phyloP scores from a whole-genome alignment of 345 rosid species.

The Theobroma cacao region DNA sequence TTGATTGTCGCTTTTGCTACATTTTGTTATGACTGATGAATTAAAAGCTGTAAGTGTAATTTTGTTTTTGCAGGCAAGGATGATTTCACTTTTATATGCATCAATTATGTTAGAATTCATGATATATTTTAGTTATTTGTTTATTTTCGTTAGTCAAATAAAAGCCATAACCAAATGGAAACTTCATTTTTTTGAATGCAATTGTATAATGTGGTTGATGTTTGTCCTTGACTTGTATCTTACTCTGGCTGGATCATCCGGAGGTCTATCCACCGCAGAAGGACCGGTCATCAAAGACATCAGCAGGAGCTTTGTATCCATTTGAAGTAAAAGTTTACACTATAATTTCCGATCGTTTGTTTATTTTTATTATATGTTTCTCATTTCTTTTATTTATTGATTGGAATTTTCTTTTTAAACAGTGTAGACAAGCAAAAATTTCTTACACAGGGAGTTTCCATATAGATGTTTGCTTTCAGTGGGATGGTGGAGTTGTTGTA shows the following conservation, averaged over 20 bases:
- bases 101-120: not conserved
- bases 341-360: not conserved
- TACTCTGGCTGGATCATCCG: slow-evolving; percentile 67
- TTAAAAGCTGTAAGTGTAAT: not conserved
- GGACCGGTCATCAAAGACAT: slow-evolving; percentile 39
- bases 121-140: not conserved
- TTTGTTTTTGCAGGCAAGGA: too few species aligned
- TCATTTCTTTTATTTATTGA: not conserved
- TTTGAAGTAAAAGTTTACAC: slow-evolving; percentile 53
- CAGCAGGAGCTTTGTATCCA: slow-evolving; percentile 50
- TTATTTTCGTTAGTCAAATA: too few species aligned
- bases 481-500: slow-evolving; percentile 35
- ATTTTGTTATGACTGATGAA: not conserved
- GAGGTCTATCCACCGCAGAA: slow-evolving; percentile 53
- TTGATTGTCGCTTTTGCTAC: not conserved
- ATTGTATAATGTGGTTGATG: not conserved
- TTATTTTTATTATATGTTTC: not conserved
- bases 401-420: slow-evolving; percentile 16
- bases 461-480: slow-evolving; percentile 61
- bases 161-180: not conserved
- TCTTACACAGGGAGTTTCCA: slow-evolving; percentile 71
- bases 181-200: not conserved
- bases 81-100: too few species aligned
- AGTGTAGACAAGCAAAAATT: slow-evolving; percentile 87
- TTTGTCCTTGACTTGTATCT: slow-evolving; percentile 47